These are phyloP conservation scores for Pythium dissotocum DNA, from an alignment of 352 stramenopile species.

Conservation along the genomic window DNA sequence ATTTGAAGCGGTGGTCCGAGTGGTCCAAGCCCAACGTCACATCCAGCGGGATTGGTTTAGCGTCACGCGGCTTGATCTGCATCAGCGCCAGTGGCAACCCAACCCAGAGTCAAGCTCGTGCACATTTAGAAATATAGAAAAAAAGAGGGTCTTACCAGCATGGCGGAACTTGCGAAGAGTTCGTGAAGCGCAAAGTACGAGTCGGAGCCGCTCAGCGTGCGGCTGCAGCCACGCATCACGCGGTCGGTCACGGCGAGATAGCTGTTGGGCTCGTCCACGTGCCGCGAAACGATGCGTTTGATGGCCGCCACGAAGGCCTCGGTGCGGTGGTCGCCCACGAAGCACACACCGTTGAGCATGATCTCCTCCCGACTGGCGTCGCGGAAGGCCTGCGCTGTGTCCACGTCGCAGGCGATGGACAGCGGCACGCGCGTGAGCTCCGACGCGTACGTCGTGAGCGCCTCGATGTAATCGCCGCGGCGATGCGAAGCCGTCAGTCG, in stretches of 20 bases:
- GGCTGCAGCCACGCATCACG: conserved; percentile 71
- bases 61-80: conserved; percentile 63
- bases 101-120: neutral
- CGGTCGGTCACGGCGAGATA: conserved; percentile 55
- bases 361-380: conserved; percentile 74
- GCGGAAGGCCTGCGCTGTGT: conserved; percentile 70
- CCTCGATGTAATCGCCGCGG: conserved; percentile 59
- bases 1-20: conserved; percentile 65
- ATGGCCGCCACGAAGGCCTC: conserved; percentile 74
- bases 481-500: conserved; percentile 39
- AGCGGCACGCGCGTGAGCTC: conserved; percentile 51
- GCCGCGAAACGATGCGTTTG: conserved; percentile 64
- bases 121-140: neutral
- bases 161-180: conserved; percentile 53
- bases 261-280: conserved; percentile 46
- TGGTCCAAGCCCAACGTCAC: conserved; percentile 58
- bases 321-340: conserved; percentile 70
- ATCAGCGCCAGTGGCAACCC: neutral
- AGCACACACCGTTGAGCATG: conserved; percentile 70
- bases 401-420: conserved; percentile 56
- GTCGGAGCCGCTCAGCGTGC: conserved; percentile 73
- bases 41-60: conserved; percentile 48
- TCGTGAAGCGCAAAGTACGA: conserved; percentile 78
- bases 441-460: conserved; percentile 30
- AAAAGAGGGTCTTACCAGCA: conserved; percentile 39